phyloP scores from a whole-genome alignment of 2,329 filamentous ascomycete species.

The Cladosporium velox region DNA sequence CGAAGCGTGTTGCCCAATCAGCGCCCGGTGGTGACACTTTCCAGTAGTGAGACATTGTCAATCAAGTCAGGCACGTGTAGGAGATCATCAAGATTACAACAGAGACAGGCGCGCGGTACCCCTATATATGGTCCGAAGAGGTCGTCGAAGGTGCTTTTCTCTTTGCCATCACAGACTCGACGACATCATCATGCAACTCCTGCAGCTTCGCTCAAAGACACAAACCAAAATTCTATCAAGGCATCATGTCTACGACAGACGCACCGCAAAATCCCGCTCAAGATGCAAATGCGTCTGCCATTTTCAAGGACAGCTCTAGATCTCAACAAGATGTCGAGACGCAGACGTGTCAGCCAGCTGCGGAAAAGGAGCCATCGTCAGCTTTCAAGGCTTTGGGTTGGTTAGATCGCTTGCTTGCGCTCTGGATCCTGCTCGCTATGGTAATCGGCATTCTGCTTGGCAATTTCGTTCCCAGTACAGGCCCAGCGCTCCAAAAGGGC shows the following conservation, averaged over 20 bases:
- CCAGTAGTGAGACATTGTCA: background rate
- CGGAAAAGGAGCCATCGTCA: slow-evolving; percentile 16
- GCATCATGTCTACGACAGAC: slow-evolving; percentile 1
- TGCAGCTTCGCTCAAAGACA: background rate
- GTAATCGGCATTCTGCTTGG: slow-evolving; percentile 70
- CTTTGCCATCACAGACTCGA: too few species aligned
- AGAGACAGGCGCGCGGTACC: background rate
- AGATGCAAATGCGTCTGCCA: background rate
- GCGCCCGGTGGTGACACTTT: background rate
- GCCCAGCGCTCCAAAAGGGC: slow-evolving; percentile 65
- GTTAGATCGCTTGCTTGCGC: slow-evolving; percentile 45
- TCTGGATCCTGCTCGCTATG: slow-evolving; percentile 76
- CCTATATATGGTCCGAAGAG: background rate
- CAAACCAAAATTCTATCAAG: background rate
- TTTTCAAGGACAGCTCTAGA: background rate
- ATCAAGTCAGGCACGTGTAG: background rate
- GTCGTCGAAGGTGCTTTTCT: background rate
- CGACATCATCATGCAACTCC: too few species aligned
- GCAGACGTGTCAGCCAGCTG: background rate
- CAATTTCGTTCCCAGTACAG: slow-evolving; percentile 67
- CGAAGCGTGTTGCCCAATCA: background rate
- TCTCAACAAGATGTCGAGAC: background rate
- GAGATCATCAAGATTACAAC: background rate
- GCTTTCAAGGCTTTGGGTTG: slow-evolving; percentile 43
- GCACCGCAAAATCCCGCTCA: background rate